These are phyloP conservation scores for Capillidium heterosporum DNA, from an alignment of 371 early-diverging fungal genomes.

Conservation along the genomic window DNA sequence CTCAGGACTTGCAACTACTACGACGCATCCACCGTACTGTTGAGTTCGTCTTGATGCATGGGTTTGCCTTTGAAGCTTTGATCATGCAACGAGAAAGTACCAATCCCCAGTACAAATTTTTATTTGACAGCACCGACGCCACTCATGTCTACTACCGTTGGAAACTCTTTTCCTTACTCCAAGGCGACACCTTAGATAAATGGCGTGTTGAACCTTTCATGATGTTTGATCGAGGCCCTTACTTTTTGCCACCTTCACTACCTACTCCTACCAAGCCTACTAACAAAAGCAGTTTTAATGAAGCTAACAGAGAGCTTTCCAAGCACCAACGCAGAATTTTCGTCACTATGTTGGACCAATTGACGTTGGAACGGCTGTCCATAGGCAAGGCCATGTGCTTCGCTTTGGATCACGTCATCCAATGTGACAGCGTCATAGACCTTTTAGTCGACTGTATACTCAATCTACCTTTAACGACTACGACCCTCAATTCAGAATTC, in stretches of 20 bases:
- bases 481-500: too few relatives aligned
- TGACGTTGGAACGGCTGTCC: constrained; percentile 30
- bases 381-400: constrained; percentile 76
- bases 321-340: constrained; percentile 37
- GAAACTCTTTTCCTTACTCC: constrained; percentile 74
- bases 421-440: too few relatives aligned
- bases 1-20: constrained; percentile 30
- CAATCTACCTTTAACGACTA: too few relatives aligned
- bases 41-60: constrained; percentile 59
- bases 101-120: constrained; percentile 50
- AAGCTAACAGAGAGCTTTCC: constrained; percentile 27
- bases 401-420: constrained; percentile 67
- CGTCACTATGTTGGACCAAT: constrained; percentile 30
- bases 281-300: constrained; percentile 28
- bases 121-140: constrained; percentile 44
- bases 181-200: constrained; percentile 51
- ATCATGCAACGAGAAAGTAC: constrained; percentile 43
- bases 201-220: constrained; percentile 72
- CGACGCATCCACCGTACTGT: constrained; percentile 67
- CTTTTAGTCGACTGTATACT: too few relatives aligned
- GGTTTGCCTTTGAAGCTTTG: constrained; percentile 54
- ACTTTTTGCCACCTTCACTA: constrained; percentile 64
- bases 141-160: constrained; percentile 85
- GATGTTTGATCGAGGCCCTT: constrained; percentile 69
- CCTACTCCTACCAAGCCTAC: constrained; percentile 23